Conservation (phyloP, 208 protist species). For the Balamuthia mandrillaris region DNA sequence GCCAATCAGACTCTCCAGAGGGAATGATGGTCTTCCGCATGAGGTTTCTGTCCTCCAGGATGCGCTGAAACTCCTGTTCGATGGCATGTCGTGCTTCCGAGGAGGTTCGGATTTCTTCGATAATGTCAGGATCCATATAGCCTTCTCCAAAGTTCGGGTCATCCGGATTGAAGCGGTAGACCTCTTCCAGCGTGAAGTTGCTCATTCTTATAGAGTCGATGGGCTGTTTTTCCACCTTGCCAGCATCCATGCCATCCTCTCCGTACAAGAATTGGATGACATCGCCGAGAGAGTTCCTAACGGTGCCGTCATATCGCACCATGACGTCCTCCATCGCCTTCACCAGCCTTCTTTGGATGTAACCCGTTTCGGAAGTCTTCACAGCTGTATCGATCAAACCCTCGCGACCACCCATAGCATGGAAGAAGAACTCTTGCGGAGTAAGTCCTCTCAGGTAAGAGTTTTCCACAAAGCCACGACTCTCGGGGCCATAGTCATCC, state of each 20-base stretch:
- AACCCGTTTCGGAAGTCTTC: constrained; percentile 98
- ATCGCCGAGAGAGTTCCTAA: constrained; percentile 91
- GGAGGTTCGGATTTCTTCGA: constrained; percentile 79
- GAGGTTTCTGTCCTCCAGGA: constrained; percentile 78
- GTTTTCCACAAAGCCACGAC: constrained; percentile 96
- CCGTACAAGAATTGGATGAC: constrained; percentile 98
- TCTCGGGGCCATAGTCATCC: constrained; percentile 94
- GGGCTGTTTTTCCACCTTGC: constrained; percentile 77
- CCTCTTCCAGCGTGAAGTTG: constrained; percentile 24
- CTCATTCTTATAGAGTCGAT: constrained; percentile 45
- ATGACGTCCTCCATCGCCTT: constrained; percentile 98
- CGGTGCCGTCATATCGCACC: constrained; percentile 96
- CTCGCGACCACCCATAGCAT: constrained; percentile 96
- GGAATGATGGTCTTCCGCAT: constrained; percentile 66
- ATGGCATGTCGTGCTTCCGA: constrained; percentile 69
- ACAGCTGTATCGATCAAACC: constrained; percentile 99
- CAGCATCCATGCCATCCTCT: constrained; percentile 97
- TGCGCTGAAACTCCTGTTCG: constrained; percentile 84
- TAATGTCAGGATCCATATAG: constrained; percentile 82
- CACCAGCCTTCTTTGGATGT: constrained; percentile 82
- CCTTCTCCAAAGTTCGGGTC: constrained; percentile 57
- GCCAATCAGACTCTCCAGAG: constrained; percentile 31
- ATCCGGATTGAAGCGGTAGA: constrained; percentile 6
- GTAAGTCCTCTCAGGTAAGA: constrained; percentile 96
- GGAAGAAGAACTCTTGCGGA: constrained; percentile 99